These are phyloP conservation scores for Daldinia childiae DNA, from an alignment of 495 filamentous ascomycete species.

Conservation along the genomic window DNA sequence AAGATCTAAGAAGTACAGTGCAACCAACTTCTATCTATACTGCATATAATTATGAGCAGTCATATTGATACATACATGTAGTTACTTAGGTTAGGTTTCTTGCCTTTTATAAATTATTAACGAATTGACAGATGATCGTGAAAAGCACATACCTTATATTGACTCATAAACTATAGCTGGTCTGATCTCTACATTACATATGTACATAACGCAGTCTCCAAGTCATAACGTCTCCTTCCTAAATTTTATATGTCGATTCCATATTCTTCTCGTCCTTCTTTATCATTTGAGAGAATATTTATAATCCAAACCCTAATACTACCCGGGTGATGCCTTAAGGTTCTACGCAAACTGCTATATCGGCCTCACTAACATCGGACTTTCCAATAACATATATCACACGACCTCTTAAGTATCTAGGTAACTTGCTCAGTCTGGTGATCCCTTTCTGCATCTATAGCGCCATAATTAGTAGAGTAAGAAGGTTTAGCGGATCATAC, in stretches of 20 bases:
- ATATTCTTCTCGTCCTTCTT: background rate
- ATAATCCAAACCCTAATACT: background rate
- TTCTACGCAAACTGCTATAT: background rate
- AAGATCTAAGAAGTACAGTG: background rate
- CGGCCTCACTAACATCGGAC: background rate
- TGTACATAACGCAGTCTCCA: background rate
- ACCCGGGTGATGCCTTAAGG: background rate
- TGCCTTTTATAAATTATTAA: background rate
- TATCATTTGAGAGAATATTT: background rate
- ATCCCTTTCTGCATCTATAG: background rate
- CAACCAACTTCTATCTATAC: background rate
- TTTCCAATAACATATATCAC: background rate
- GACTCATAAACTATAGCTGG: background rate
- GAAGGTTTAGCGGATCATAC: background rate
- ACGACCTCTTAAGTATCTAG: background rate
- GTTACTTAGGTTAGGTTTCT: background rate
- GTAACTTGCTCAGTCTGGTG: background rate
- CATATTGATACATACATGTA: background rate
- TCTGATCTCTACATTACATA: background rate
- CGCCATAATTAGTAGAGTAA: background rate
- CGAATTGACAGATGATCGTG: background rate
- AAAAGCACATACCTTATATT: background rate
- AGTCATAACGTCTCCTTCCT: background rate
- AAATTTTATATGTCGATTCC: background rate
- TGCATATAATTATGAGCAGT: background rate